Base-by-base conservation (phyloP, 2,329 filamentous ascomycete genomes). In the Tricladium varicosporioides region DNA sequence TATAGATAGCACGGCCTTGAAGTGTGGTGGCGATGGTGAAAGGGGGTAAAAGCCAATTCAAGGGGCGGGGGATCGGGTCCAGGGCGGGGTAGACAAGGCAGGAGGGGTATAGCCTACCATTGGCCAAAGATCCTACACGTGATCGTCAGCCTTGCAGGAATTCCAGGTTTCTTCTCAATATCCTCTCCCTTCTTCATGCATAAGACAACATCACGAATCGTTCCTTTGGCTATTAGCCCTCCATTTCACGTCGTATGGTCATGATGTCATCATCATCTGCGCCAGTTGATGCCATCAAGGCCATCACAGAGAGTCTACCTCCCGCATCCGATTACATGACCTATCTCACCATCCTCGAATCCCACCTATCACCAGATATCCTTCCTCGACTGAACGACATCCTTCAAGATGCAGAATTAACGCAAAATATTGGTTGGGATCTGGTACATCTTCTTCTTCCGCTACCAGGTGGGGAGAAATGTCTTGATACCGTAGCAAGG, bases 341-440 rank as follows among this genome's bases (percentile, higher is more conserved):
- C 18, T 93, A 92, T 71, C 80, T 92, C 54, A 91, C 88, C 55
- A 85, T 92, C 61, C 76, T 93, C 67, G 87, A 91, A 71, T 84
- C 88, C 72, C 87, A 89, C 63, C 77, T 92, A 47, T 84, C 80
- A 5, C 79, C 83, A 15, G 84, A 86, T 58, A 79, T 87, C 59
- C 76, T 93, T 45, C 86, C 88, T 1, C 75, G 82, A 2, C 78
- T 93, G 47, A 82, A 91, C 64, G 79, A 86, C 18, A 83, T 89
- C 36, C 77, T 91, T 15, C 83, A 88, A 70, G 84, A 90, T 77
- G 76, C 79, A 9, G 78, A 82, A 57, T 76, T 92, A 56, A 90
- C 88, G 2, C 82, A 82, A 59, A 87, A 91, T 56, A 92, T 93
- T 65, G 90, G 90, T 50, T 94, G 90, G 90, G 90, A 94, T 70